A percentile compares a stretch with the other conserved stretches of the same genome.
These are phyloP conservation scores for Colletotrichum nymphaeae DNA, from an alignment of 2,329 filamentous ascomycete species.

Conservation along the genomic window DNA sequence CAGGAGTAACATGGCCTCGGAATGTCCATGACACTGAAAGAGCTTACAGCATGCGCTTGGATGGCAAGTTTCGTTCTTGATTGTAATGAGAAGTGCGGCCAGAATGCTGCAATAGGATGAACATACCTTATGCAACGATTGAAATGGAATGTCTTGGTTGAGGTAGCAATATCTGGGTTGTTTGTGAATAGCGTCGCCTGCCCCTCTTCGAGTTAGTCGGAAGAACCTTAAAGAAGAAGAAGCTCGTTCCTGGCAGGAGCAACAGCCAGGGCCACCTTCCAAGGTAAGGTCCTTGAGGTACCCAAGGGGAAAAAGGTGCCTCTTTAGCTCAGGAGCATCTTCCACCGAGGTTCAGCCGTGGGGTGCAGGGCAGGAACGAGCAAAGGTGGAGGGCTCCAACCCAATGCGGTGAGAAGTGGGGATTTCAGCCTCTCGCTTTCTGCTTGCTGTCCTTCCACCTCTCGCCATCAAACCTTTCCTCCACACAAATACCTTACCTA, in stretches of 20 bases:
- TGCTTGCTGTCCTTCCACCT: conserved; percentile 30
- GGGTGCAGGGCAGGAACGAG: neutral
- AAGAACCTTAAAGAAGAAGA: neutral
- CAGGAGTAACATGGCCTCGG: no score
- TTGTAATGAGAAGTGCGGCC: neutral
- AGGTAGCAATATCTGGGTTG: neutral
- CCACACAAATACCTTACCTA: conserved; percentile 33
- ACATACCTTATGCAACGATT: neutral
- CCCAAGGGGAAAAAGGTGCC: no score
- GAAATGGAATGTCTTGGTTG: neutral
- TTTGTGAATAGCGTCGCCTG: neutral
- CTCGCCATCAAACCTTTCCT: conserved; percentile 30
- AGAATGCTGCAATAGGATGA: neutral
- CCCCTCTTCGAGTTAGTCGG: neutral
- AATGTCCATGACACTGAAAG: neutral
- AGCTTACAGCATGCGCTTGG: neutral
- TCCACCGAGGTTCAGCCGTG: conserved; percentile 11
- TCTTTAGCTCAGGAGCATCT: neutral
- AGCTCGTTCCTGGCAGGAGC: neutral
- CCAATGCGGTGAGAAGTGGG: conserved; percentile 30
- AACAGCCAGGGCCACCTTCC: neutral
- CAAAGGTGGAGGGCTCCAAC: conserved; percentile 19
- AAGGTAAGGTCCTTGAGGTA: neutral
- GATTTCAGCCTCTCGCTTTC: conserved; percentile 32
- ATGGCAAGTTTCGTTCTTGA: neutral